Evolutionary conservation across 148 eudicot species (phyloP).

Genomic region (Vaccinium darrowii): DNA sequence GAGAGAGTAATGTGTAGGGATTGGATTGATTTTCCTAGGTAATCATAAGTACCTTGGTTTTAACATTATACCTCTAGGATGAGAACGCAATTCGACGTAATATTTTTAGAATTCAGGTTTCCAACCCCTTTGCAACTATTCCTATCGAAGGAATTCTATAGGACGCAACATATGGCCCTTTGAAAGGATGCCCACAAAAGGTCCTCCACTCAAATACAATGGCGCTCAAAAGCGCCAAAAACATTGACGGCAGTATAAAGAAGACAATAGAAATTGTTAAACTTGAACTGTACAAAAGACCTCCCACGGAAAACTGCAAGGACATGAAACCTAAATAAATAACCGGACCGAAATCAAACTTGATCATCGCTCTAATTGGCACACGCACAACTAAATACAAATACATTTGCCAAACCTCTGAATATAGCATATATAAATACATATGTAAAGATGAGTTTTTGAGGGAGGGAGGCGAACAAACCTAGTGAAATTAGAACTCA

Average conservation of each 20-base stretch:
- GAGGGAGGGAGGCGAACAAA: too few relatives aligned
- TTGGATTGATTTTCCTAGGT: too few relatives aligned
- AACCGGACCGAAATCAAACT: too few relatives aligned
- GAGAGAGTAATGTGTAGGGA: too few relatives aligned
- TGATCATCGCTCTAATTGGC: too few relatives aligned
- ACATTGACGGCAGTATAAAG: not conserved
- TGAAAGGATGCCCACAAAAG: not conserved
- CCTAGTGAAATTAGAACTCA: too few relatives aligned
- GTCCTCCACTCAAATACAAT: not conserved
- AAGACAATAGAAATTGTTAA: not conserved
- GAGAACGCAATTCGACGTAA: not conserved
- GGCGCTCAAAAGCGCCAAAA: not conserved
- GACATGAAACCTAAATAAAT: too few relatives aligned
- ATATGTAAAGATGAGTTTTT: too few relatives aligned
- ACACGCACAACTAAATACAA: too few relatives aligned
- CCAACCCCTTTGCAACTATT: not conserved
- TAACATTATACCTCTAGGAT: not conserved
- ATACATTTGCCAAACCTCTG: too few relatives aligned
- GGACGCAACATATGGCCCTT: not conserved
- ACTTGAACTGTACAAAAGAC: conserved; percentile 5
- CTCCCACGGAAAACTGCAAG: not conserved
- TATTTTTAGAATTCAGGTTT: not conserved
- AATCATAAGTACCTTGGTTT: not conserved
- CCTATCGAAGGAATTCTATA: not conserved
- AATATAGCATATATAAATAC: too few relatives aligned